Base-by-base conservation (phyloP, 352 stramenopile species). In the Pythium phragmitis region DNA sequence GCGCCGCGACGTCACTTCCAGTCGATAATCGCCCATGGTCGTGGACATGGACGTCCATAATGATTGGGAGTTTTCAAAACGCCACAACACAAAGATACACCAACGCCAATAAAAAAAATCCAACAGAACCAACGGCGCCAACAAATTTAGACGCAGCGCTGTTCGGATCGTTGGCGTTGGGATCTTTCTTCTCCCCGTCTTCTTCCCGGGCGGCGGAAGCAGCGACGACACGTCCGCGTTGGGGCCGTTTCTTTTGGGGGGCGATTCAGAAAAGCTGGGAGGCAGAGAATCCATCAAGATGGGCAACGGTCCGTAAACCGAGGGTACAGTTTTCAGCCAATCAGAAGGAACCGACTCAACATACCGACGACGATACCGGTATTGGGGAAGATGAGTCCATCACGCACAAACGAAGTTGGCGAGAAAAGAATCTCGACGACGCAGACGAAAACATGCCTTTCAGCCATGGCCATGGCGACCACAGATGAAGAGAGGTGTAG, bases 1-100 rank as follows among this genome's bases (percentile, higher is more conserved):
- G 63, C 30, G 62, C 47, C 46, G 60, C 60, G 7, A 63, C 52
- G 37, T 62, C 64, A 43, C 43, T 30, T 13, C 52, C 30, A 58
- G 30, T 43, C 30, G 49, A 3, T 3, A 53, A 23, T 59, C 64
- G 49, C 45, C 39, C 53, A 30, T 39, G 21, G 23, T 13, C 34
- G 4, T 4, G 37, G 39, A 7, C 3, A 16, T 50, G 21, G 33
- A 50, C 47, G 7, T 70, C 64, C 45, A 60, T 63, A 9, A 34
- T 57, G 28, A 21, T 21, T 46, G 13, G 13, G 13, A 17, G 39
- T 46, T 17, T 46, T 46, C 5, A 21, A 7, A n/a, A 46, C 39
- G 39, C 39, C 13, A 17, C 39, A 2, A 46, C 39, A 46, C 39
- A 39, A 39, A 39, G 16, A 46, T 39, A 39, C 39, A n/a, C 39